Evolutionary conservation across 2,329 filamentous ascomycete genomes (phyloP), one percentile per base, ranked within the genome.

Genomic region (Bipolaris victoriae): DNA sequence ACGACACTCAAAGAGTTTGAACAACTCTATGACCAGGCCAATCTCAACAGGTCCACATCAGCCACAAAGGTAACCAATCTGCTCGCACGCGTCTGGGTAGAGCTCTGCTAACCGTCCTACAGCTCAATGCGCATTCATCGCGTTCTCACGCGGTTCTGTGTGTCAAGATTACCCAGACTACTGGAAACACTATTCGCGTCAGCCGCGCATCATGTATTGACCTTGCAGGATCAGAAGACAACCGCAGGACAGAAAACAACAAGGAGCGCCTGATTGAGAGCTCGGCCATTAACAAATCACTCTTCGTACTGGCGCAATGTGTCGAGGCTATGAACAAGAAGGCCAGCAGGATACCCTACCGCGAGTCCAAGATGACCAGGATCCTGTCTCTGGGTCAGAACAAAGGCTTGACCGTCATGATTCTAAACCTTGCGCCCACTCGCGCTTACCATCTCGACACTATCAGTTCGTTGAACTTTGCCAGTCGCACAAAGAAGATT

Each of bases 281-380:
- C 37, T 92, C 94, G 0, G 94, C 91, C 70, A 98, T 98, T 81
- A 98, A 98, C 83, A 98, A 97, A 80, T 96, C 91, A 62, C 82
- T 98, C 6, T 98, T 98, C 70, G 93, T 97, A 16, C 80, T 98
- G 47, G 94, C 92, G 41, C 92, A 97, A 75, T 98, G 94, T 69
- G 94, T 98, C 51, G 94, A 98, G 73, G 94, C 94, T 54, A 98
- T 98, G 72, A 90, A 90, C 70, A 87, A 86, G 73, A 88, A 88
- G 69, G 85, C 88, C 58, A 76, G 78, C 67, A 86, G 94, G 33
- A 94, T 98, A 69, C 94, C 95, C 0, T 98, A 96, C 75, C 85
- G 94, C 55, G 94, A 97, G 74, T 95, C 90, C 52, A 97, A 98
- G 81, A 97, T 98, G 94, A 98, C 95, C 0, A 86, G 94, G 45